Base-by-base conservation (phyloP, 805 yeast species). In the Hanseniaspora lachancei region DNA sequence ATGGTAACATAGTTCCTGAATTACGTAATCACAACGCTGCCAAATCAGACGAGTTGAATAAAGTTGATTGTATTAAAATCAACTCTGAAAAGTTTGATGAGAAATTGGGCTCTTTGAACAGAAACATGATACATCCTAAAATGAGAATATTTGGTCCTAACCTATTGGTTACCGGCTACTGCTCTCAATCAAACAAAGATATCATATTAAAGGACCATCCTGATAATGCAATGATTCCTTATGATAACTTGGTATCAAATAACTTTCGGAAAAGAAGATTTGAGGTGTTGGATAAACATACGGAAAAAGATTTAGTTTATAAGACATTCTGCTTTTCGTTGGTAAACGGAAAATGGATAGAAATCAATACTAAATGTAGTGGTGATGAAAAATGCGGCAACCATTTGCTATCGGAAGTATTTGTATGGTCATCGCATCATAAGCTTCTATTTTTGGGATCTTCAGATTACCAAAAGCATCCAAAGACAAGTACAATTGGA, bases 351-450 rank as follows among this genome's bases (percentile, higher is more conserved):
- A 77, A 77, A 59, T 84, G 91, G 89, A 77, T 84, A 0, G 70
- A 81, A 55, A 66, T 85, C 24, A 81, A 78, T 58, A 68, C 77
- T 16, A 74, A 74, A 43, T 72, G 75, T 64, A 72, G 82, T 61
- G 73, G 75, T 49, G 81, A 77, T 59, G 77, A 74, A 49, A 69
- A 73, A 35, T 49, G 50, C 6, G 76, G 76, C 34, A 72, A 77
- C 2, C 86, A 82, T 62, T 69, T 83, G 53, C 74, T 82, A 51
- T 79, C 86, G 78, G 81, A 79, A 59, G 79, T 84, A 0, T 81
- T 77, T 66, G 80, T 80, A 1, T 85, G 95, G 95, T 76, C 76
- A 35, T 82, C 89, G 0, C 95, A 85, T 66, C 91, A 85, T 63
- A 81, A 80, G 64, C 80, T 82, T 0, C 69, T 82, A 1, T 66